A percentile compares a stretch with the other conserved stretches of the same genome.
Conservation (phyloP, 2,329 filamentous ascomycete species). For the Pseudopithomyces maydicus region DNA sequence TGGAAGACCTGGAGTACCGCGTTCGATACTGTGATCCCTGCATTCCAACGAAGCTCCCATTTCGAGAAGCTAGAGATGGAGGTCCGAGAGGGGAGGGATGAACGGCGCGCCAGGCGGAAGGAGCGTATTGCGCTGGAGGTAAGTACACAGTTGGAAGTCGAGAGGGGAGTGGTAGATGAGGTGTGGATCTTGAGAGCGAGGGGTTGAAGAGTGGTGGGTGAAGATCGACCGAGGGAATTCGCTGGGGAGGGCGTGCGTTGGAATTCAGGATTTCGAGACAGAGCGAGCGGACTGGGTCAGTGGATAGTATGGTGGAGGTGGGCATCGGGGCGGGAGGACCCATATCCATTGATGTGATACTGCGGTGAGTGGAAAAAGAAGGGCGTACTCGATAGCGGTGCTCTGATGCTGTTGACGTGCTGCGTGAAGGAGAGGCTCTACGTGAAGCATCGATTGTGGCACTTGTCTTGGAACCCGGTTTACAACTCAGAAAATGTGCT, state of each 20-base stretch:
- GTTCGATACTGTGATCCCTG: constrained; percentile 23
- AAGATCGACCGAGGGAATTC: constrained; percentile 19
- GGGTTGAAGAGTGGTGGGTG: constrained; percentile 20
- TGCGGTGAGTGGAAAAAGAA: constrained; percentile 24
- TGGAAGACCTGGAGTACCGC: constrained; percentile 31
- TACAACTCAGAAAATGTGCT: constrained; percentile 38
- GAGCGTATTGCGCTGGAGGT: constrained; percentile 32
- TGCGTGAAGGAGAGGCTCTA: constrained; percentile 21
- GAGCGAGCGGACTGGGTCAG: constrained; percentile 23
- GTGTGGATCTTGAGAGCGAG: constrained; percentile 10
- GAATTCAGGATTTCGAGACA: constrained; percentile 36
- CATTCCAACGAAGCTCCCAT: constrained; percentile 25
- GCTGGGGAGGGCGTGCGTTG: constrained; percentile 31
- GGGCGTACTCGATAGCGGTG: constrained; percentile 13
- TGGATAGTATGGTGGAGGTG: constrained; percentile 30
- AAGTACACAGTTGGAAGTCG: constrained; percentile 23
- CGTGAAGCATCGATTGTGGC: constrained; percentile 24
- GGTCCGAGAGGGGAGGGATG: constrained; percentile 28
- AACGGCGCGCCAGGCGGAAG: constrained; percentile 39
- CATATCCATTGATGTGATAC: constrained; percentile 10
- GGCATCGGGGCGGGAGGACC: constrained; percentile 21
- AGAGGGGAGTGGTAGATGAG: constrained; percentile 20
- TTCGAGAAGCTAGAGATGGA: constrained; percentile 21
- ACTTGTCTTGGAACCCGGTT: constrained; percentile 9
- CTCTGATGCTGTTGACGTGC: constrained; percentile 18